These are phyloP conservation scores for Globisporangium alternatum DNA, from an alignment of 352 stramenopile species.

Conservation along the genomic window DNA sequence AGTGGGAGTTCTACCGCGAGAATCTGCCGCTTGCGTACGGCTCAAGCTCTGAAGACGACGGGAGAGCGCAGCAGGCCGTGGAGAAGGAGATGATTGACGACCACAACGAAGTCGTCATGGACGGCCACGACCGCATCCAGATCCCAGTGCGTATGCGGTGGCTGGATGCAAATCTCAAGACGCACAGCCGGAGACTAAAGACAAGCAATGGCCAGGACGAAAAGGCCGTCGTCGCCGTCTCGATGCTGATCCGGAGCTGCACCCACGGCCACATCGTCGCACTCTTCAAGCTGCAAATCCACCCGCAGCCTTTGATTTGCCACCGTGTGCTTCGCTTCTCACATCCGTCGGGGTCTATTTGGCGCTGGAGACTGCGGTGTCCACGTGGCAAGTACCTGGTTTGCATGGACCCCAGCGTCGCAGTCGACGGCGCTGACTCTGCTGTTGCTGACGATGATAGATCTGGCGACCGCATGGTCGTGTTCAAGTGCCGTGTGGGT, in stretches of 20 bases:
- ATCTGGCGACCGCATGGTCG: slow-evolving; percentile 14
- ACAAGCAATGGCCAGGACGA: slow-evolving; percentile 2
- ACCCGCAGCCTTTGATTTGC: slow-evolving; percentile 72
- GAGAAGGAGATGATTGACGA: slow-evolving; percentile 94
- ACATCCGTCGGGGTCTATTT: slow-evolving; percentile 50
- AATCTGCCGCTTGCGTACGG: slow-evolving; percentile 58
- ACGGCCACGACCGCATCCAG: slow-evolving; percentile 75
- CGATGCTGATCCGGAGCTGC: slow-evolving; percentile 80
- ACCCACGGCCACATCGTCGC: slow-evolving; percentile 89
- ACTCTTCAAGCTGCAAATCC: slow-evolving; percentile 85
- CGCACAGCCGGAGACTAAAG: background rate
- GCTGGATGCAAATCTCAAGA: slow-evolving; percentile 33
- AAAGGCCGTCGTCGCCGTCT: slow-evolving; percentile 32
- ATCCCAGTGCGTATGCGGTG: slow-evolving; percentile 89
- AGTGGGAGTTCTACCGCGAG: slow-evolving; percentile 83
- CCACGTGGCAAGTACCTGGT: slow-evolving; percentile 55
- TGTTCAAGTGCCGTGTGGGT: slow-evolving; percentile 86
- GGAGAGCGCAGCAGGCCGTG: slow-evolving; percentile 33
- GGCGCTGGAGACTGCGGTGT: slow-evolving; percentile 51
- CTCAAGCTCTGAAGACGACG: background rate
- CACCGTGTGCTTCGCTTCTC: slow-evolving; percentile 81
- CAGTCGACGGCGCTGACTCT: slow-evolving; percentile 29
- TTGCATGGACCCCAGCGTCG: slow-evolving; percentile 69
- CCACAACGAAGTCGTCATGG: slow-evolving; percentile 83
- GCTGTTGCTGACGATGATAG: slow-evolving; percentile 11